Percentiles rank a stretch among this genome's conserved stretches.
Evolutionary conservation across 306 rosid genomes (phyloP).

Genomic region (Vicia sativa): DNA sequence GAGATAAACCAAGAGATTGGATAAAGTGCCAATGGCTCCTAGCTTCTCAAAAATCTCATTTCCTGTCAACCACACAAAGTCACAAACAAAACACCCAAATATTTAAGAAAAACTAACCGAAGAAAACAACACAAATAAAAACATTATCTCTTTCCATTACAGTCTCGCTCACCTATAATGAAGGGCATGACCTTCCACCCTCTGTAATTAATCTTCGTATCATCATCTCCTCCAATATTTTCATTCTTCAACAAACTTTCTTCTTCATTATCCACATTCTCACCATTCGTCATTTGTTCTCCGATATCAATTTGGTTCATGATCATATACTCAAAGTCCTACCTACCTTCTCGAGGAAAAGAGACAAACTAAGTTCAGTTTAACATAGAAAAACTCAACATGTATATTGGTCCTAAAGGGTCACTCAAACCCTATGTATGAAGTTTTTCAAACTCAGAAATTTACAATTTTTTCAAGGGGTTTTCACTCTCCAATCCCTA

Average conservation of each 20-base stretch:
- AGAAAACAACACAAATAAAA: neutral
- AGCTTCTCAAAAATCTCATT: slow-evolving; percentile 93
- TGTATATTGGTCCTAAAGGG: neutral
- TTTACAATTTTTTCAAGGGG: neutral
- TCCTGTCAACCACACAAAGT: slow-evolving; percentile 50
- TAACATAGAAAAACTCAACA: neutral
- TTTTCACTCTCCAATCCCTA: neutral
- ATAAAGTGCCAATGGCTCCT: slow-evolving; percentile 69
- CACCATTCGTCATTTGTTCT: slow-evolving; percentile 20
- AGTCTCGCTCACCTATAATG: slow-evolving; percentile 65
- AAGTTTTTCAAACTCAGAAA: neutral
- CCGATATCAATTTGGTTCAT: slow-evolving; percentile 35
- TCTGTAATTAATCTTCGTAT: slow-evolving; percentile 53
- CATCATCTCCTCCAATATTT: slow-evolving; percentile 39
- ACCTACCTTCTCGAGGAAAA: slow-evolving; percentile 30
- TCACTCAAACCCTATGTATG: neutral
- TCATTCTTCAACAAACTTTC: slow-evolving; percentile 50
- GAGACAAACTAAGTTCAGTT: neutral
- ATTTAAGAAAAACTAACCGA: slow-evolving; percentile 8
- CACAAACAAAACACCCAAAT: neutral
- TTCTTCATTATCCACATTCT: slow-evolving; percentile 39
- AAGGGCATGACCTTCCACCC: slow-evolving; percentile 96
- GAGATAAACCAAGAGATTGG: slow-evolving; percentile 52
- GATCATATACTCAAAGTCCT: slow-evolving; percentile 20
- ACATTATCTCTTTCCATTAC: neutral